Evolutionary conservation across 495 filamentous ascomycete genomes (phyloP), one percentile per base, ranked within the genome.

Genomic region (Chaetomium fimeti): DNA sequence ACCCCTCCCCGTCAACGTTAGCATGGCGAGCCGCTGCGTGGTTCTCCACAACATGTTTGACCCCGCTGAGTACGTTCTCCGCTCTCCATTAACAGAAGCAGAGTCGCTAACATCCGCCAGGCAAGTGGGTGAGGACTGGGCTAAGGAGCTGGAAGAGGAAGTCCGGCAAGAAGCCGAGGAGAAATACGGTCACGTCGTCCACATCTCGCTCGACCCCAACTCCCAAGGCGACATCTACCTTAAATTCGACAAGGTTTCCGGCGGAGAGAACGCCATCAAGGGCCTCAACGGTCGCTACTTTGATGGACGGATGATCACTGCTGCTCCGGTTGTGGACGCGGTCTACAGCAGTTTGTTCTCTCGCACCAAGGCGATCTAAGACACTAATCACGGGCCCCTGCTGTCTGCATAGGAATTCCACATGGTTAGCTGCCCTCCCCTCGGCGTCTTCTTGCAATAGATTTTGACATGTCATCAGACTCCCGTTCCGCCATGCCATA

Each of bases 331-430:
- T 80, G 92, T 97, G 72, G 94, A 98, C 75, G 92, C 91, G 67
- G 91, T 99, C 76, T 99, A 99, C 86, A 93, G 91, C 85, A 93
- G 90, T 83, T 83, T 96, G 75, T 98, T 96, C 83, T 88, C 90
- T 75, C 87, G 91, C 74, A 91, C 89, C 65, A 91, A 89, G 77
- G 89, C 82, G 75, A 82, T 84, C 68, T 85, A 76, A 36, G 74
- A 77, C 76, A 74, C 83, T 85, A 85, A 85, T 84, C 58, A 65
- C 76, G 72, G 70, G 72, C 66, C 71, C 72, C 63, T 70, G 61
- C 72, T 61, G 62, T 66, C 69, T 73, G 66, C 71, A 77, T 70
- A 79, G 76, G 77, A 74, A 81, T 69, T 56, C 59, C 63, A 54
- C 53, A 64, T 52, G 59, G 74, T 77, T 66, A 61, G 76, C 53